Conservation (phyloP, 306 rosid genomes). For the Hippophae rhamnoides region DNA sequence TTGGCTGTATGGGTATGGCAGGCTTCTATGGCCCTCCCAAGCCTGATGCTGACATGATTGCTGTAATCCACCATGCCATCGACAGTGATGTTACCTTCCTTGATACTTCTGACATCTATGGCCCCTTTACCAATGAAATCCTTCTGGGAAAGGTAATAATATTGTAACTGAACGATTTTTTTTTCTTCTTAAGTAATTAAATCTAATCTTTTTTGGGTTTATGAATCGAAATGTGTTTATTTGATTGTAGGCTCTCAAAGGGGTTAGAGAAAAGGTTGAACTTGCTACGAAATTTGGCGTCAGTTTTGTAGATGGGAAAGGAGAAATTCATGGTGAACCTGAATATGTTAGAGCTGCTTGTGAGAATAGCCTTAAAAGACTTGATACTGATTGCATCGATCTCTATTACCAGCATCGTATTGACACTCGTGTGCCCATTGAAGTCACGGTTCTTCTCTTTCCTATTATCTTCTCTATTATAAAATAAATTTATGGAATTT, state of each 20-base stretch:
- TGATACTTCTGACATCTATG: constrained; percentile 45
- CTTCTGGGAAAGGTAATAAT: constrained; percentile 39
- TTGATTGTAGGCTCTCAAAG: neutral
- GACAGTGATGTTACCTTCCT: constrained; percentile 42
- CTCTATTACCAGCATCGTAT: constrained; percentile 67
- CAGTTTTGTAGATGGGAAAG: constrained; percentile 9
- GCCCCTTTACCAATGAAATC: constrained; percentile 40
- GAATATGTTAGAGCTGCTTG: constrained; percentile 46
- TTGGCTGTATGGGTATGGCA: constrained; percentile 63
- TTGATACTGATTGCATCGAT: constrained; percentile 57
- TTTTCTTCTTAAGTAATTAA: neutral
- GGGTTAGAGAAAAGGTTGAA: constrained; percentile 33
- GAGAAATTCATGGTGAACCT: constrained; percentile 43
- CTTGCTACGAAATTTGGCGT: constrained; percentile 39
- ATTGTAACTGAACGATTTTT: neutral
- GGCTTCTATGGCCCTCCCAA: constrained; percentile 40
- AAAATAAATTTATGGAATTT: no score
- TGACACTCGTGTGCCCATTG: constrained; percentile 53
- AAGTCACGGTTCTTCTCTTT: constrained; percentile 36
- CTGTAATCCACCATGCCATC: constrained; percentile 46
- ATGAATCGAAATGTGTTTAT: neutral
- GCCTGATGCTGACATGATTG: constrained; percentile 49
- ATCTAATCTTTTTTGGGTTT: neutral
- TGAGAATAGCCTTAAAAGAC: constrained; percentile 61
- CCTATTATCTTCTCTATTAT: no score